Evolutionary conservation across 371 early-diverging fungal genomes (phyloP).

Genomic region (Mortierella sp.): DNA sequence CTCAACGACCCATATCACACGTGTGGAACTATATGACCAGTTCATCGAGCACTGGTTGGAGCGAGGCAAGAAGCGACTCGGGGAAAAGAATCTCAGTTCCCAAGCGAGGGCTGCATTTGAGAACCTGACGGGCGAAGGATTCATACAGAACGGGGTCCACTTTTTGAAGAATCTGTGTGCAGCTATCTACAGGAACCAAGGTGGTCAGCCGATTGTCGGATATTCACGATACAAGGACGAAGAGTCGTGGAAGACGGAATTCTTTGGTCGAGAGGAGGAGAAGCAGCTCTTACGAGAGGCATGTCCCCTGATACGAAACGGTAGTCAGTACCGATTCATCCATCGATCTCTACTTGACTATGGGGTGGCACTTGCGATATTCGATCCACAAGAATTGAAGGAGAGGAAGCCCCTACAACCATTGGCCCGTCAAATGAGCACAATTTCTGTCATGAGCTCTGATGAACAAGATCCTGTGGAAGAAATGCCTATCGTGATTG

Average conservation of each 20-base stretch:
- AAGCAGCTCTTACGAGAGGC: neutral
- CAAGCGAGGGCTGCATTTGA: neutral
- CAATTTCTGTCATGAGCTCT: neutral
- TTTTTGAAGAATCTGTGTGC: neutral
- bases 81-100: neutral
- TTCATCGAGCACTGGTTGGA: conserved; percentile 9
- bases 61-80: neutral
- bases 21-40: conserved; percentile 9
- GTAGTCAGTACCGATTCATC: conserved; percentile 4
- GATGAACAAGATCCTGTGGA: too few species aligned
- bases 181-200: neutral
- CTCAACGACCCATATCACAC: neutral
- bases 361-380: neutral
- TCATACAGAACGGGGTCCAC: neutral
- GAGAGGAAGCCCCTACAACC: neutral
- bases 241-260: neutral
- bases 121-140: neutral
- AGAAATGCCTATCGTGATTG: too few species aligned
- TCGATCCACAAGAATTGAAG: neutral
- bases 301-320: neutral
- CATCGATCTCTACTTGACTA: conserved; percentile 5
- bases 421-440: neutral
- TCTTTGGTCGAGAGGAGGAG: neutral
- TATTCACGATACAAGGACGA: neutral
- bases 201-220: neutral